phyloP scores from a whole-genome alignment of 2,329 filamentous ascomycete genomes.

The Amauroascus verrucosus region DNA sequence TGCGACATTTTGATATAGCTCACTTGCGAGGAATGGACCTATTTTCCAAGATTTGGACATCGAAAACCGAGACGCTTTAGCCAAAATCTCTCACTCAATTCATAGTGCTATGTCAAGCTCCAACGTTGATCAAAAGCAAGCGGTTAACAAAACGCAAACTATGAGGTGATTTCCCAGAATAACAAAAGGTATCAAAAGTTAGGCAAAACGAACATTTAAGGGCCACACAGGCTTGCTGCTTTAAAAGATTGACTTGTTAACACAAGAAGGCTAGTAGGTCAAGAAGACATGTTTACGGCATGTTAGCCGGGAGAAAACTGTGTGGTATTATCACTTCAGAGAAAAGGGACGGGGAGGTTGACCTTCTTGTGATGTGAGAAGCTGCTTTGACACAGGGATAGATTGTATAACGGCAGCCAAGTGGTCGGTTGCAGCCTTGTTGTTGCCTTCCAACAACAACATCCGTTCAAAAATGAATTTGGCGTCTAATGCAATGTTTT shows the following conservation, averaged over 20 bases:
- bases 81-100: not conserved
- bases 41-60: slow-evolving; percentile 12
- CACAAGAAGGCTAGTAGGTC: not conserved
- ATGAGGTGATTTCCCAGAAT: not conserved
- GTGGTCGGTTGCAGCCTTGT: not conserved
- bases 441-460: not conserved
- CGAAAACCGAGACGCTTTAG: too few relatives aligned
- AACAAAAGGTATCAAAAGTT: not conserved
- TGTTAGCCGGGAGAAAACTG: too few relatives aligned
- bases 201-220: too few relatives aligned
- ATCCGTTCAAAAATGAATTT: not conserved
- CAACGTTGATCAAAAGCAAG: not conserved
- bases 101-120: not conserved
- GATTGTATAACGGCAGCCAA: not conserved
- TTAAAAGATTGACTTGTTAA: not conserved
- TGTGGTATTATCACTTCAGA: too few relatives aligned
- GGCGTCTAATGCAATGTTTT: too few relatives aligned
- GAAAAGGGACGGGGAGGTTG: too few relatives aligned
- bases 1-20: slow-evolving; percentile 6
- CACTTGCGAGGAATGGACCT: slow-evolving; percentile 12
- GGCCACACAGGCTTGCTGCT: not conserved
- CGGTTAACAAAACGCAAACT: too few relatives aligned
- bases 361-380: too few relatives aligned
- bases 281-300: not conserved
- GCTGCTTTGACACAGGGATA: not conserved